Conservation (phyloP, 2,329 filamentous ascomycete genomes). For the Dendrostoma leiphaemia region DNA sequence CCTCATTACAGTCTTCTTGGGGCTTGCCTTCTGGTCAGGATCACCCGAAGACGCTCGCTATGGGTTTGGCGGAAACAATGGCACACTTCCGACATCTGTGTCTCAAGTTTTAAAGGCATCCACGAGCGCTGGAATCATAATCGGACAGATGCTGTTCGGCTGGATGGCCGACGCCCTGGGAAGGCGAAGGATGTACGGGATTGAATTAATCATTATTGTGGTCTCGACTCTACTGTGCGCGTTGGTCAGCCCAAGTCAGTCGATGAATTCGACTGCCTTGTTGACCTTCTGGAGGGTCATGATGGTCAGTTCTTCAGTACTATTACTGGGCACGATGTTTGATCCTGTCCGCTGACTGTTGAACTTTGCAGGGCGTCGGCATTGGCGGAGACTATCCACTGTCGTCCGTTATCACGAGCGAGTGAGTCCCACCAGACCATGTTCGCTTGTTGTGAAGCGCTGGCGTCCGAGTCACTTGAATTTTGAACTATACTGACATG, state of each 20-base stretch:
- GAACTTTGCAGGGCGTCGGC: slow-evolving; percentile 55
- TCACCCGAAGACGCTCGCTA: slow-evolving; percentile 33
- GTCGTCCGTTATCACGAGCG: slow-evolving; percentile 76
- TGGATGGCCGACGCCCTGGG: slow-evolving; percentile 75
- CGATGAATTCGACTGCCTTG: slow-evolving; percentile 57
- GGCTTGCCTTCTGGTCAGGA: slow-evolving; percentile 71
- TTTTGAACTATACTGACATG: too few species aligned
- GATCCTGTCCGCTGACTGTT: neutral
- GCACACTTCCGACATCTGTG: slow-evolving; percentile 59
- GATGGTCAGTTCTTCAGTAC: slow-evolving; percentile 47
- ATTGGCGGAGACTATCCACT: slow-evolving; percentile 84
- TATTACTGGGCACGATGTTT: neutral
- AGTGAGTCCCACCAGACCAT: slow-evolving; percentile 38
- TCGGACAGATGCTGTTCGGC: slow-evolving; percentile 77
- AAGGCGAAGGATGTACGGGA: slow-evolving; percentile 78
- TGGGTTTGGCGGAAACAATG: slow-evolving; percentile 49
- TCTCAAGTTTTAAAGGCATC: slow-evolving; percentile 79
- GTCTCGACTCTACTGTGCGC: slow-evolving; percentile 67
- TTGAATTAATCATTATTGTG: slow-evolving; percentile 72
- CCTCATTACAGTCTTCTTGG: slow-evolving; percentile 68
- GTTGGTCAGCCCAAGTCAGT: slow-evolving; percentile 58
- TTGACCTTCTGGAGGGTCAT: slow-evolving; percentile 75
- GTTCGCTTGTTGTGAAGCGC: too few species aligned
- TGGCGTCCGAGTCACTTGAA: too few species aligned
- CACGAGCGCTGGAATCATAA: slow-evolving; percentile 74